These are phyloP conservation scores for Quercus wislizeni DNA, from an alignment of 306 rosid genomes.

Conservation along the genomic window DNA sequence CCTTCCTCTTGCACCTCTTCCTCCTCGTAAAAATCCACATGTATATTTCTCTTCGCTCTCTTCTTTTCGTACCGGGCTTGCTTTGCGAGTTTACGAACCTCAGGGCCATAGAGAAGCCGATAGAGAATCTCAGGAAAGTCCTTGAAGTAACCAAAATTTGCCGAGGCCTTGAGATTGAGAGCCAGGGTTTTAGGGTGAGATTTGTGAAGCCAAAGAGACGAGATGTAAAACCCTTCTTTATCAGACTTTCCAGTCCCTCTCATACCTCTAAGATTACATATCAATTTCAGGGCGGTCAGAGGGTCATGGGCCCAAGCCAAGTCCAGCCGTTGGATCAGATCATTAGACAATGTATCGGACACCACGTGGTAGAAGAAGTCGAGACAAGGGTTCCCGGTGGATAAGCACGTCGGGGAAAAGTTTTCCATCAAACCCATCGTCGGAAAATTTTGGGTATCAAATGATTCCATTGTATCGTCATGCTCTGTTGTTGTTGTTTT, in stretches of 20 bases:
- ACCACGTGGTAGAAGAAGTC: slow-evolving; percentile 30
- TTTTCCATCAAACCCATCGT: slow-evolving; percentile 27
- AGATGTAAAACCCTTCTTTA: slow-evolving; percentile 1
- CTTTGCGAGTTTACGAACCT: background rate
- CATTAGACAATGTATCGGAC: background rate
- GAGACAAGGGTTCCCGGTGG: slow-evolving; percentile 9
- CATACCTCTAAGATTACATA: slow-evolving; percentile 13
- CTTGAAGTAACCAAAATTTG: slow-evolving; percentile 7
- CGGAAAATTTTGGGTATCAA: background rate
- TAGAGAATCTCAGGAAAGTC: slow-evolving; percentile 14
- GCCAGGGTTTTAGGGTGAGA: slow-evolving; percentile 9
- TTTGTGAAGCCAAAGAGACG: slow-evolving; percentile 8
- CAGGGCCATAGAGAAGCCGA: background rate
- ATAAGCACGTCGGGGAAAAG: slow-evolving; percentile 6
- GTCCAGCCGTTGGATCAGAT: background rate
- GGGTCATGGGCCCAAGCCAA: slow-evolving; percentile 11
- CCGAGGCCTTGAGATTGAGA: background rate
- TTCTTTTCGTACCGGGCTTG: background rate
- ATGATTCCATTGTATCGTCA: background rate
- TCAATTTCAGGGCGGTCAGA: background rate
- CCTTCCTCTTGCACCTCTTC: too few relatives aligned
- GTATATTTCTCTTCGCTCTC: background rate
- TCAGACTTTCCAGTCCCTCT: slow-evolving; percentile 15
- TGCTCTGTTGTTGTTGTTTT: background rate
- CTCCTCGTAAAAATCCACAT: too few relatives aligned